A percentile compares a stretch with the other conserved stretches of the same genome.
phyloP scores from a whole-genome alignment of 352 stramenopile genomes.

The Globisporangium middletonii region DNA sequence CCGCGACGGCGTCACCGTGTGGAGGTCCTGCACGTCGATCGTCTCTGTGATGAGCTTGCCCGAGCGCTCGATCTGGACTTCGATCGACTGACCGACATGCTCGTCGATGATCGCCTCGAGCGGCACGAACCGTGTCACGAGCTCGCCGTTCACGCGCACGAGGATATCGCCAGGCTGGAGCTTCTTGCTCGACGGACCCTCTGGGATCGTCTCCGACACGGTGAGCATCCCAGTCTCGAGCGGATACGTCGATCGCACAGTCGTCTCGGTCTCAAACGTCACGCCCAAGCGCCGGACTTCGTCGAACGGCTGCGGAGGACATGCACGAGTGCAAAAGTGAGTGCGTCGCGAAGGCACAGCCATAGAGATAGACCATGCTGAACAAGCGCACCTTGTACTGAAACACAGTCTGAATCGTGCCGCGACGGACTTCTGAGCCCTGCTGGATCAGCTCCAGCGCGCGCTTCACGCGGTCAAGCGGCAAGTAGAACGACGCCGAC shows the following conservation, averaged over 20 bases:
- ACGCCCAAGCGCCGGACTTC: slow-evolving; percentile 86
- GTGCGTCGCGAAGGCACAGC: neutral
- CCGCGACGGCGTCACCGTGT: slow-evolving; percentile 73
- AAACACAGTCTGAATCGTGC: slow-evolving; percentile 88
- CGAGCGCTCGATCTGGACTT: slow-evolving; percentile 80
- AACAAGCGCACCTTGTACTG: slow-evolving; percentile 61
- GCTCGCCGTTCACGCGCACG: slow-evolving; percentile 69
- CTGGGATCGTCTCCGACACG: slow-evolving; percentile 81
- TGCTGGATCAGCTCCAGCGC: slow-evolving; percentile 79
- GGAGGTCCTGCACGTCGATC: slow-evolving; percentile 79
- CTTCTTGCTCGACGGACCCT: slow-evolving; percentile 67
- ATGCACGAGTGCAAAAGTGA: neutral
- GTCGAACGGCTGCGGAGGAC: slow-evolving; percentile 63
- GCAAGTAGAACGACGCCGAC: slow-evolving; percentile 88
- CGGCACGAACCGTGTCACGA: slow-evolving; percentile 85
- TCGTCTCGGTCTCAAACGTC: slow-evolving; percentile 59
- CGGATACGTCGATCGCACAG: slow-evolving; percentile 73
- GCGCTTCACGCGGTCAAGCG: slow-evolving; percentile 83
- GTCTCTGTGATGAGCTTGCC: slow-evolving; percentile 53
- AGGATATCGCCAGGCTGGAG: slow-evolving; percentile 89
- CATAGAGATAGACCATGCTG: neutral
- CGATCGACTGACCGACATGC: slow-evolving; percentile 55
- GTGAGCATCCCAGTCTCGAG: slow-evolving; percentile 89
- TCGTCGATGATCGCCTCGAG: slow-evolving; percentile 82
- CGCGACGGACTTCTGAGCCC: slow-evolving; percentile 62